Evolutionary conservation across 176 grass and related monocot species (phyloP).

Genomic region (Raddia distichophylla): DNA sequence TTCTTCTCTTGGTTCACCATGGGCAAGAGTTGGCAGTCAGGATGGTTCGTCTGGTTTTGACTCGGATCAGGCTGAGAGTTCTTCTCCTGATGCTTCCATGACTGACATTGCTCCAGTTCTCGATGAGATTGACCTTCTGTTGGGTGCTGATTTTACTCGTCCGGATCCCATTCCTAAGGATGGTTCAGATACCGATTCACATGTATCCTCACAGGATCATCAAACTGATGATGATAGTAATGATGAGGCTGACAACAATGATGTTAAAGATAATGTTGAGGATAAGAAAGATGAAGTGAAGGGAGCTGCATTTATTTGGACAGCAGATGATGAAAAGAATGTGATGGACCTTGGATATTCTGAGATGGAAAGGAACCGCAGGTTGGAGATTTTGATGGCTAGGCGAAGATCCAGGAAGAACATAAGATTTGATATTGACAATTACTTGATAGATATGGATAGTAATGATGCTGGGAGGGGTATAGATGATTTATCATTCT

Average conservation of each 20-base stretch:
- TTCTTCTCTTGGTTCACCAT: constrained; percentile 66
- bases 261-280: constrained; percentile 54
- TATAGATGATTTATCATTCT: constrained; percentile 55
- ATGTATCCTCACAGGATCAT: constrained; percentile 57
- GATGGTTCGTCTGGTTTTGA: constrained; percentile 72
- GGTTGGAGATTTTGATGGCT: constrained; percentile 88
- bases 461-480: constrained; percentile 37
- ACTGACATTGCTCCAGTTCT: constrained; percentile 80
- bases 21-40: constrained; percentile 60
- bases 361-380: constrained; percentile 87
- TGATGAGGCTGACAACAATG: constrained; percentile 49
- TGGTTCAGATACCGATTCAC: constrained; percentile 61
- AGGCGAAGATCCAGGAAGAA: constrained; percentile 87
- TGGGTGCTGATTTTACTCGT: constrained; percentile 47
- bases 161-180: constrained; percentile 43
- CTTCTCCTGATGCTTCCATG: constrained; percentile 77
- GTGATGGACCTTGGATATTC: constrained; percentile 93
- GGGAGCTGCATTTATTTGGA: constrained; percentile 78
- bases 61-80: constrained; percentile 75
- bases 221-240: constrained; percentile 67
- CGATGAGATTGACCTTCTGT: constrained; percentile 84
- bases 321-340: constrained; percentile 93
- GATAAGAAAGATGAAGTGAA: constrained; percentile 56
- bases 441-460: constrained; percentile 52
- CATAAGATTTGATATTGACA: constrained; percentile 67